Evolutionary conservation across 202 grass and related monocot genomes (phyloP), one percentile per base, ranked within the genome.

Genomic region (Panicum virgatum): DNA sequence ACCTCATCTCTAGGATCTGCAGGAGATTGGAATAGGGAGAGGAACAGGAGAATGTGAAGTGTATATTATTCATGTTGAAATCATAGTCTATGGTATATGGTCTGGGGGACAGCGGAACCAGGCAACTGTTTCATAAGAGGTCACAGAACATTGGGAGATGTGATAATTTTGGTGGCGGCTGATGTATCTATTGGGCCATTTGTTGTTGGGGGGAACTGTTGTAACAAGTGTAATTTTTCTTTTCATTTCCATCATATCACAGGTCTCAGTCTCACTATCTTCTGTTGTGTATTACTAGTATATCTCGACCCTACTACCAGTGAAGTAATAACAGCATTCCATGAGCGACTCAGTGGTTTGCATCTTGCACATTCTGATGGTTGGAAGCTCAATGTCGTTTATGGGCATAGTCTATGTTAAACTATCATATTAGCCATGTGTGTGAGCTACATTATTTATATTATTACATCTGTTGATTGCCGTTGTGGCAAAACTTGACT

Each of bases 41-140:
- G 85, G 81, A 94, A 87, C 93, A 99, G 87, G 89, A 95, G 91
- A 89, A 48, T 86, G 72, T 96, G 87, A 96, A 61, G 76, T 88
- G 91, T 93, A 97, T 56, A 96, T 93, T 92, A 74, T 85, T 85
- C 68, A 79, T 38, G 43, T 67, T 40, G 62, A 85, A 78, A 75
- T 43, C 68, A 83, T 86, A 86, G 88, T 66, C 62, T 69, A 54
- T 38, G 67, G 66, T 86, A 90, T 83, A 90, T 86, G 7, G 80
- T 83, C 79, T 62, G 83, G 81, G 83, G 81, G 83, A 66, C 72
- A 67, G 73, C 61, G 26, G 66, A 79, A 53, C 79, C 83, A 86
- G 88, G 74, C 88, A 90, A 86, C 74, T 90, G 88, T 90, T 83
- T 79, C 88, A 90, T 90, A 90, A 90, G n/a, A n/a, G 88, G 69